Evolutionary conservation across 108 stramenopile genomes (phyloP).

Genomic region (Schizochytrium sp.): DNA sequence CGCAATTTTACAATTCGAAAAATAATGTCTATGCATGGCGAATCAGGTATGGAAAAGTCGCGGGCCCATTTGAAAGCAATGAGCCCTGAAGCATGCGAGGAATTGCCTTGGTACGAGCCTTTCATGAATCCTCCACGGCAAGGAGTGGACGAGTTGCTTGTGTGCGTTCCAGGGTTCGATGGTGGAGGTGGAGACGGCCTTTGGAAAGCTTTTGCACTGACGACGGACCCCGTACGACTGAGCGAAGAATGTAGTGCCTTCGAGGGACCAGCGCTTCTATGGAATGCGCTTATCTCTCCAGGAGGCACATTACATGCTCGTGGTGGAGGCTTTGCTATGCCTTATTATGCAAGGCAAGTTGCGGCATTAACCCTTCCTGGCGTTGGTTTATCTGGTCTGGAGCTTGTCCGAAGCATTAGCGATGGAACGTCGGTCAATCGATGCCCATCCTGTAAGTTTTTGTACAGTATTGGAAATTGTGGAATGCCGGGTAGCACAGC

Average conservation of each 20-base stretch:
- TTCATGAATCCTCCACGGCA: slow-evolving; percentile 32
- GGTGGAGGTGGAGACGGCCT: slow-evolving; percentile 1
- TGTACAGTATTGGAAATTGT: slow-evolving; percentile 18
- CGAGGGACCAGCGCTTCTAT: slow-evolving; percentile 51
- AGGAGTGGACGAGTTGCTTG: slow-evolving; percentile 53
- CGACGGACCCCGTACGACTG: neutral
- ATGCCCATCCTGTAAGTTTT: neutral
- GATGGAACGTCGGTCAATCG: slow-evolving; percentile 34
- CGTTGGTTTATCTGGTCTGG: slow-evolving; percentile 27
- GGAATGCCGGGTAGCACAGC: slow-evolving; percentile 6
- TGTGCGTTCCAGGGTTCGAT: neutral
- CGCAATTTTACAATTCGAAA: slow-evolving; percentile 45
- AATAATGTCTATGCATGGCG: slow-evolving; percentile 11
- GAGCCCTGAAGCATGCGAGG: neutral
- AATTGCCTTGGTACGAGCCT: slow-evolving; percentile 36
- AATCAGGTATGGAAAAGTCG: slow-evolving; percentile 24
- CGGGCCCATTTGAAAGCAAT: slow-evolving; percentile 28
- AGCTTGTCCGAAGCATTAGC: slow-evolving; percentile 22
- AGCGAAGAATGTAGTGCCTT: neutral
- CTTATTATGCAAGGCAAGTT: neutral
- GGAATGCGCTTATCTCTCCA: slow-evolving; percentile 22
- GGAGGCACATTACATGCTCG: neutral
- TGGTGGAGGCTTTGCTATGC: slow-evolving; percentile 39
- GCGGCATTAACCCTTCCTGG: neutral
- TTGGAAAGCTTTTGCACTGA: neutral